phyloP scores from a whole-genome alignment of 208 protist genomes.

The Trypanosoma caninum region DNA sequence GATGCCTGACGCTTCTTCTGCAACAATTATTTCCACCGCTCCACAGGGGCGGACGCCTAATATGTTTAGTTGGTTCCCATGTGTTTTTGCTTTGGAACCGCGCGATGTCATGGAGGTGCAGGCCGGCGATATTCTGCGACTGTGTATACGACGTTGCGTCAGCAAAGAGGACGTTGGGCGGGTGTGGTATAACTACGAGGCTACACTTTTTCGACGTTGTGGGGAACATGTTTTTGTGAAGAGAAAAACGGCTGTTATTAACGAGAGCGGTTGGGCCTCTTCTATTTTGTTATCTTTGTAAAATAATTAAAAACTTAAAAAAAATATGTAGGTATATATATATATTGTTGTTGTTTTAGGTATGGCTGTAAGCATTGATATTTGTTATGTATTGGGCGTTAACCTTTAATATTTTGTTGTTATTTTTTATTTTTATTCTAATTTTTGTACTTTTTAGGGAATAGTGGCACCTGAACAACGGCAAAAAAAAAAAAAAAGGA shows the following conservation, averaged over 20 bases:
- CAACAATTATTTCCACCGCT: slow-evolving; percentile 21
- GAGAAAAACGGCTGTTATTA: slow-evolving; percentile 29
- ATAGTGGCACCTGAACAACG: too few relatives aligned
- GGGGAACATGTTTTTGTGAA: not conserved
- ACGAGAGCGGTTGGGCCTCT: slow-evolving; percentile 63
- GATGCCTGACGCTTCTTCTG: not conserved
- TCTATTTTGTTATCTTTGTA: not conserved
- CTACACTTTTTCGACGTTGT: not conserved
- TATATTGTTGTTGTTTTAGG: too few relatives aligned
- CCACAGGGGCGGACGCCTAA: slow-evolving; percentile 35
- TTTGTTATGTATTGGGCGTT: too few relatives aligned
- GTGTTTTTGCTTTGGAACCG: slow-evolving; percentile 60
- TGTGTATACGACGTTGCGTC: slow-evolving; percentile 41
- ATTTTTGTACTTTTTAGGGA: too few relatives aligned
- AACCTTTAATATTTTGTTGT: too few relatives aligned
- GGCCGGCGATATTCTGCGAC: slow-evolving; percentile 18
- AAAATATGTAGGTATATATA: not conserved
- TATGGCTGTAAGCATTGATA: too few relatives aligned
- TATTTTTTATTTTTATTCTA: too few relatives aligned
- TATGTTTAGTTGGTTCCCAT: slow-evolving; percentile 91
- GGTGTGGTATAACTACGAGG: slow-evolving; percentile 80
- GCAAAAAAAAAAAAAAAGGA: slow-evolving; percentile 1
- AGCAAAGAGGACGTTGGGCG: slow-evolving; percentile 10
- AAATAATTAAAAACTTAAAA: not conserved
- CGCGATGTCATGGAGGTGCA: slow-evolving; percentile 33